Percentiles rank a stretch among this genome's conserved stretches.
These are phyloP conservation scores for Brassica carinata DNA, from an alignment of 345 rosid species.

Conservation along the genomic window DNA sequence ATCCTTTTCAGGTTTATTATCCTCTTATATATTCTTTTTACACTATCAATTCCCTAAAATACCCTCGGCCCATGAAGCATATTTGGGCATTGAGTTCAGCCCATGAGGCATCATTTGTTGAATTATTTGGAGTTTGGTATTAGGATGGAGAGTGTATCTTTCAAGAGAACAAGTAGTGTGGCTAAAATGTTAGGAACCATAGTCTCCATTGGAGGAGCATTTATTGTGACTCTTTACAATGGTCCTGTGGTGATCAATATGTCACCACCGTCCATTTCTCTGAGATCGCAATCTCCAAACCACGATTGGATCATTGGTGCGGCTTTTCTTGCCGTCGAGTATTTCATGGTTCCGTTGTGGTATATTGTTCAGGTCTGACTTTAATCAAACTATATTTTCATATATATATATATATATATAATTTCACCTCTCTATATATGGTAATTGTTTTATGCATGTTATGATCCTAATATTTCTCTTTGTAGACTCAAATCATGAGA, in stretches of 20 bases:
- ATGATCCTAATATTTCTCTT: neutral
- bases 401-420: too few species aligned
- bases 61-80: constrained; percentile 18
- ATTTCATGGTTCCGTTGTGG: constrained; percentile 73
- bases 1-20: constrained; percentile 59
- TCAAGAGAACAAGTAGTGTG: constrained; percentile 62
- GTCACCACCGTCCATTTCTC: constrained; percentile 42
- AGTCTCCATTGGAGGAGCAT: constrained; percentile 77
- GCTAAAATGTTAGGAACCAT: constrained; percentile 83
- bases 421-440: neutral
- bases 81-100: constrained; percentile 12
- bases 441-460: neutral
- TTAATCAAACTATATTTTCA: neutral
- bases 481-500: constrained; percentile 77
- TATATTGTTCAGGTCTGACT: constrained; percentile 86
- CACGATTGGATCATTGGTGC: constrained; percentile 79
- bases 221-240: constrained; percentile 66
- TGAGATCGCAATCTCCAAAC: constrained; percentile 45
- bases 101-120: neutral
- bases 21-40: constrained; percentile 18
- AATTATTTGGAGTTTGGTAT: neutral
- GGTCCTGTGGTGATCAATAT: constrained; percentile 62
- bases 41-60: constrained; percentile 8
- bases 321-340: constrained; percentile 63
- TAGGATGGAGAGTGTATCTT: constrained; percentile 75